Base-by-base conservation (phyloP, 306 rosid species). In the Corylus avellana region DNA sequence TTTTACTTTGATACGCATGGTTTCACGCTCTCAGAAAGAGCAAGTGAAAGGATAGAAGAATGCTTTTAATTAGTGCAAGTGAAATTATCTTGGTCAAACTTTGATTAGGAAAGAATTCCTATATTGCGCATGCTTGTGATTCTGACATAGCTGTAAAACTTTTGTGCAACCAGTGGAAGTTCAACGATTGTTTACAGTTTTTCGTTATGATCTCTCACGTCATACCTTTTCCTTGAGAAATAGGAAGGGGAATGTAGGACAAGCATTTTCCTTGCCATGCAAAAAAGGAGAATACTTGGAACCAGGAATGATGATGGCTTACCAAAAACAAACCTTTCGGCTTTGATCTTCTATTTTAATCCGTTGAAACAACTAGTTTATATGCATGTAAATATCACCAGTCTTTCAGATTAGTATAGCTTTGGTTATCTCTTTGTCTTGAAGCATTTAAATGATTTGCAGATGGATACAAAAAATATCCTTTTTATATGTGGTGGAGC, bases 401-500 rank as follows among this genome's bases (percentile, higher is more conserved):
- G 50, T 42, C 61, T 35, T 32, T 63, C 18, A 66, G 66, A 50
- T 75, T 76, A 18, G 70, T 58, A 16, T 79, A 62, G 35, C 59
- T 70, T 69, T 50, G 67, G 46, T 51, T 47, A 68, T 22, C 2
- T 72, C 51, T 57, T 79, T 8, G 66, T 81, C 35, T 74, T 80
- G 46, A 51, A 32, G 71, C 62, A 74, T 72, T 71, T 75, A 75
- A 59, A 22, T 83, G 67, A 80, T 83, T 51, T 80, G 86, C 89
- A 94, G 98, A 87, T 94, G 75, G 97, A 94, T 84, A 94, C 98
- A 10, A 94, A 89, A 86, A 91, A 94, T 84, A 94, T 94, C 84
- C 97, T 94, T 74, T 94, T 94, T 80, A 89, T 94, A 68, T 94
- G 98, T 64, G 98, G 98, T 79, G 98, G 98, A 83, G 98, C 97